These are phyloP conservation scores for Mycogone perniciosa DNA, from an alignment of 2,329 filamentous ascomycete species.

Conservation along the genomic window DNA sequence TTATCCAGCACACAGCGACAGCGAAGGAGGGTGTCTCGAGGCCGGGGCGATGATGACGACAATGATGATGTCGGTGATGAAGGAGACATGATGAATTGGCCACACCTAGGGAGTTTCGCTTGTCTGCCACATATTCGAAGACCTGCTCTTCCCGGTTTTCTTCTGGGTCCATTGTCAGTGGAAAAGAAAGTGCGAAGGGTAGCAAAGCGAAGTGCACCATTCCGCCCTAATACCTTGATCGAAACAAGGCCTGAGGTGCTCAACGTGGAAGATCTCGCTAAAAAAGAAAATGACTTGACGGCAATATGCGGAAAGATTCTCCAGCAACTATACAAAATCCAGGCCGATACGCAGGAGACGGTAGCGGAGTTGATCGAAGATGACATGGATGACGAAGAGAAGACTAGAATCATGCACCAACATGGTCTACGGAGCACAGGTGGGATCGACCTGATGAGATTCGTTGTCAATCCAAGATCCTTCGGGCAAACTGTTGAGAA, in stretches of 20 bases:
- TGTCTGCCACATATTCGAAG: constrained; percentile 67
- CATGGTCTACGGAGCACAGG: constrained; percentile 60
- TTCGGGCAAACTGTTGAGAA: constrained; percentile 97
- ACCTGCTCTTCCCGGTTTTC: constrained; percentile 72
- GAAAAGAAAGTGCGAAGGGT: constrained; percentile 74
- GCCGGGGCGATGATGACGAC: constrained; percentile 39
- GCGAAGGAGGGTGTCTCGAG: constrained; percentile 29
- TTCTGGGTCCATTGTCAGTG: constrained; percentile 81
- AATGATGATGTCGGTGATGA: constrained; percentile 61
- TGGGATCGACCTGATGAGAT: constrained; percentile 74
- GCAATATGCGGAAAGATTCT: constrained; percentile 71
- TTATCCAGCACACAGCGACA: constrained; percentile 45
- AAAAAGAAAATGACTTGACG: constrained; percentile 73
- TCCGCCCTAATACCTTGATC: constrained; percentile 60
- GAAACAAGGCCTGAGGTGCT: constrained; percentile 76
- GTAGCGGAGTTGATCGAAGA: constrained; percentile 39
- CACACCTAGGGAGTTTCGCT: constrained; percentile 69
- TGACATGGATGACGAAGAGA: constrained; percentile 41
- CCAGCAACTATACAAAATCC: constrained; percentile 47
- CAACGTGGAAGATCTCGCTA: constrained; percentile 64
- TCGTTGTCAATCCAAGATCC: constrained; percentile 81
- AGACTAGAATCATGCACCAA: constrained; percentile 52
- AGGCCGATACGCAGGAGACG: constrained; percentile 40
- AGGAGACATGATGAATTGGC: constrained; percentile 80
- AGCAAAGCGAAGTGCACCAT: constrained; percentile 62